A percentile compares a stretch with the other conserved stretches of the same genome.
Conservation (phyloP, 495 filamentous ascomycete genomes). For the Talaromyces thailandensis region DNA sequence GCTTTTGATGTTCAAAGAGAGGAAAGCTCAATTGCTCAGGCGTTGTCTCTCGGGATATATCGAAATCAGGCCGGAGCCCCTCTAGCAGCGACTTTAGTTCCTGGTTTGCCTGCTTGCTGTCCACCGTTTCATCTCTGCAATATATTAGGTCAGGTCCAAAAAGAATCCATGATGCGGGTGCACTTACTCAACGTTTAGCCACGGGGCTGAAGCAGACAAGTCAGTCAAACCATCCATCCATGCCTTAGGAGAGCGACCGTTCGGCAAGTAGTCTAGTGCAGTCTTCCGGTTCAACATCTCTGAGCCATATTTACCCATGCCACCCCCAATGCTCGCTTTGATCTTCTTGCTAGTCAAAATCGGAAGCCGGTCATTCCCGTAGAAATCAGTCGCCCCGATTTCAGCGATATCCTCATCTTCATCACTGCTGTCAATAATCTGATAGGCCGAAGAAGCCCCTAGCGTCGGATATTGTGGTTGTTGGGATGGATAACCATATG, state of each 20-base stretch:
- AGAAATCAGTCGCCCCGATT: neutral
- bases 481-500: neutral
- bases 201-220: neutral
- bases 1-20: slow-evolving; percentile 75
- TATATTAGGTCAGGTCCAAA: neutral
- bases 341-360: neutral
- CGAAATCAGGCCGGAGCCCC: slow-evolving; percentile 66
- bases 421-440: slow-evolving; percentile 13
- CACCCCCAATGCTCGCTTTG: neutral
- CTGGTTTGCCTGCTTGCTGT: slow-evolving; percentile 41
- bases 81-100: slow-evolving; percentile 61
- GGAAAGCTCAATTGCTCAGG: slow-evolving; percentile 60
- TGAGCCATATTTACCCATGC: neutral
- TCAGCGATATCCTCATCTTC: slow-evolving; percentile 1
- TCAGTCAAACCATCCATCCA: neutral
- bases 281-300: slow-evolving; percentile 4
- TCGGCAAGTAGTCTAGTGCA: slow-evolving; percentile 1
- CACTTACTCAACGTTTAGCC: neutral
- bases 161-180: neutral
- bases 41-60: slow-evolving; percentile 63
- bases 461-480: neutral
- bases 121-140: slow-evolving; percentile 15
- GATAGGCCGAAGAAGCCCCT: neutral
- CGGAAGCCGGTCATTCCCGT: neutral
- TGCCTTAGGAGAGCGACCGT: neutral